Base-by-base conservation (phyloP, 371 early-diverging fungal genomes). In the Rhizopus delemar region DNA sequence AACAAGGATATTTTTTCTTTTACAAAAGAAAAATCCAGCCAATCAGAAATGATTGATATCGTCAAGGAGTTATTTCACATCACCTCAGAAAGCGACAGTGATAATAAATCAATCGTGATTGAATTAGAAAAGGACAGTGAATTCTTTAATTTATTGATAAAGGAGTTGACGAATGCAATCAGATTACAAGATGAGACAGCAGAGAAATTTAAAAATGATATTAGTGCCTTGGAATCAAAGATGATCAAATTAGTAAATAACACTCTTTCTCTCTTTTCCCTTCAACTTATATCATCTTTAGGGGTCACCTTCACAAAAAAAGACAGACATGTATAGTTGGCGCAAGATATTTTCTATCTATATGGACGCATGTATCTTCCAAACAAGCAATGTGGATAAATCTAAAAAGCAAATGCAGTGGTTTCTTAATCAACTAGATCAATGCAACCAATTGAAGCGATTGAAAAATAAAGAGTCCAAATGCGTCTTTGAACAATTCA, bases 281-380 rank as follows among this genome's bases (percentile, higher is more conserved):
- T 22, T 22, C 22, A 22, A 22, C 22, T 22, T 22, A 22, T 22
- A 22, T 22, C 22, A 22, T 39, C 39, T 51, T 28, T 53, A 75
- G 71, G 70, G 69, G 0, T 53, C 75, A 16, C 86, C 90, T 1
- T 78, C 80, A 1, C 81, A 83, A 45, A 83, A 83, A 16, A 13
- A 8, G 55, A 73, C 81, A 35, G 89, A 91, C 58, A 82, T 89
- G 73, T 86, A 88, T 54, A 66, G 78, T 13, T 90, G 91, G 91
- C 77, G 91, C 32, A 79, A 84, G 56, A 85, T 91, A 31, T 85
- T 91, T 38, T 77, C 80, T 12, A 54, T 86, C 22, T 91, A 91
- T 54, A 71, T 85, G 63, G 88, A 88, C 49, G 84, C 89, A 3
- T 81, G 87, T 38, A 83, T 91, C 5, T 90, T 89, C 69, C 67